Base-by-base conservation (phyloP, 2,329 filamentous ascomycete genomes). In the Cercospora sesami region DNA sequence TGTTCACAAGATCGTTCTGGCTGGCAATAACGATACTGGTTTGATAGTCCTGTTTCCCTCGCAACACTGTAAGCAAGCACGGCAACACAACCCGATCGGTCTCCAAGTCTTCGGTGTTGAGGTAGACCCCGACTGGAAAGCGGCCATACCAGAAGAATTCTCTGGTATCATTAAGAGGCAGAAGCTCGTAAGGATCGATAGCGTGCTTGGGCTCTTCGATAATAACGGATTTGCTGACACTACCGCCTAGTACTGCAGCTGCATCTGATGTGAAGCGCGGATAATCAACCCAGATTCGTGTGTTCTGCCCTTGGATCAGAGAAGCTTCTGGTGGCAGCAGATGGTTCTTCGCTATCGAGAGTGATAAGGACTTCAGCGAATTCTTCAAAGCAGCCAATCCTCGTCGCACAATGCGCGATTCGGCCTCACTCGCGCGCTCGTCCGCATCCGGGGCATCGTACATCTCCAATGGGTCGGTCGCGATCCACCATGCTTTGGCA, bases 401-500 rank as follows among this genome's bases (percentile, higher is more conserved):
- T 18, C 65, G 65, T 21, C 57, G 42, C 1, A 71, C 36, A 30
- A 63, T 61, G 26, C 30, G 31, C 8, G 45, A 36, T 16, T 72
- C 69, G 4, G 60, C 18, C 9, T 55, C 57, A 14, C 63, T 63
- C 12, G 23, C 63, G 5, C 66, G 64, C 30, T 33, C 39, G 26
- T 63, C 64, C 31, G 60, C 68, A 6, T 67, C 65, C 18, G 67
- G 64, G 45, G 48, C 65, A 23, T 66, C 33, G 31, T 74, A 73
- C 5, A 59, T 4, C 23, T 73, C 69, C 21, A 84, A 69, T 14
- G 83, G 76, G 65, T 84, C 80, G 5, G 77, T 77, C 5, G 83
- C 67, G n/a, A 97, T 87, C 93, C 94, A 97, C 78, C 92, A 90
- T 0, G 89, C 86, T 78, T 97, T 97, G 26, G 92, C 90, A 61